Evolutionary conservation across 345 rosid species (phyloP), one percentile per base, ranked within the genome.

Genomic region (Streptanthus diversifolius): DNA sequence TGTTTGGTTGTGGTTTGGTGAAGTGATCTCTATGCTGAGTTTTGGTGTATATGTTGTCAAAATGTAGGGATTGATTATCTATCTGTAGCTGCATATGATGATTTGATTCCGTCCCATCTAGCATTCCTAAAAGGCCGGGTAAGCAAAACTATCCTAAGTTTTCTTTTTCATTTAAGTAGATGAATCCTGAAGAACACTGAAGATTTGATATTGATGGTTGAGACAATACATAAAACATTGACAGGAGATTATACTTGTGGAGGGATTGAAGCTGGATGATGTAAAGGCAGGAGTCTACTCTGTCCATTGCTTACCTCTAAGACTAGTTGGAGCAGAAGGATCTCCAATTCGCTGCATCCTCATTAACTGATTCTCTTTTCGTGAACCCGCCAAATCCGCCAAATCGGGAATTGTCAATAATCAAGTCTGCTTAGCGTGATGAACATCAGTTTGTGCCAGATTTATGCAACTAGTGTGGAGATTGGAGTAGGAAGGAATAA

Each of bases 261-360:
- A 88, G 56, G 95, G 76, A 60, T 70, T 88, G 41, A 90, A 87
- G 71, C 92, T 88, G 0, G 95, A 90, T 40, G 77, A 77, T 67
- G 81, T 85, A 29, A 81, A 82, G 4, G 69, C 85, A 21, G 97
- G 97, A 68, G n/a, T 84, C 8, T 87, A 88, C 80, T 45, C 82
- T 37, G 79, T 90, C 17, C 95, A 90, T 62, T 90, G 95, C 83
- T 83, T 90, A 43, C 95, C 88, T 25, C 82, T 82, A 39, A 84
- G 95, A 65, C 70, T 88, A 63, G 75, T 77, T 35, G 92, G 97
- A 51, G 82, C 97, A 10, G 92, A 88, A 77, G 97, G 88, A 19
- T 83, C 88, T 32, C 97, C 95, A 1, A 80, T 72, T 21, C 84
- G 90, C 71, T 90, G 95, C 85, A 84, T 88, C 78, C 96, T 88